Evolutionary conservation across 805 yeast species (phyloP).

Genomic region (Candida pseudofarinosa): DNA sequence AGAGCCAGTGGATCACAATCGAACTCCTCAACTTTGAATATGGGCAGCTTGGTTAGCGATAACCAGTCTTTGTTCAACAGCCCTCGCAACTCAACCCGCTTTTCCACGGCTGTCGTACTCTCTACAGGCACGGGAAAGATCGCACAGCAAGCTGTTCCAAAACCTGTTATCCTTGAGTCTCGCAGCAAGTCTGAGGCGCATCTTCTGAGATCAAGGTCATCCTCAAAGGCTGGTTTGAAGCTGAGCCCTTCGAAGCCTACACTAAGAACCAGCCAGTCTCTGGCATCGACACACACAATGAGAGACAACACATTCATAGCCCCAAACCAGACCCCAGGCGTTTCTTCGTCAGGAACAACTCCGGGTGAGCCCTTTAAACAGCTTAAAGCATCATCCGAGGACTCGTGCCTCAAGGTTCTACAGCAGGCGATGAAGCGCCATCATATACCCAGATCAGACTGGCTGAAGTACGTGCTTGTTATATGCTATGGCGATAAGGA

Average conservation of each 20-base stretch:
- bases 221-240: constrained; percentile 3
- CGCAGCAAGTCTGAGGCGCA: constrained; percentile 10
- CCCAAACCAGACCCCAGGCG: constrained; percentile 4
- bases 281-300: constrained; percentile 25
- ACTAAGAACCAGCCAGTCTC: constrained; percentile 13
- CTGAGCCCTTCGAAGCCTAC: constrained; percentile 11
- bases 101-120: constrained; percentile 33
- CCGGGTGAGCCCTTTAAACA: constrained; percentile 70
- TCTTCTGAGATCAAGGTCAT: background rate
- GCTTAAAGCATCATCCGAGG: constrained; percentile 81
- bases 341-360: constrained; percentile 7
- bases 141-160: constrained; percentile 23
- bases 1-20: background rate
- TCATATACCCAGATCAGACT: constrained; percentile 69
- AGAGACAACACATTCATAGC: constrained; percentile 6
- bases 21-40: background rate
- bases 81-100: constrained; percentile 31
- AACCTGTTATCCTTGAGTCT: constrained; percentile 11
- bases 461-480: constrained; percentile 85
- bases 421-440: constrained; percentile 88
- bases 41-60: background rate
- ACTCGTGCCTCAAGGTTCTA: constrained; percentile 82
- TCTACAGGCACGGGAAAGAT: constrained; percentile 43
- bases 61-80: constrained; percentile 12
- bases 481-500: constrained; percentile 91